phyloP scores from a whole-genome alignment of 352 stramenopile genomes.

The Detonula confervacea region DNA sequence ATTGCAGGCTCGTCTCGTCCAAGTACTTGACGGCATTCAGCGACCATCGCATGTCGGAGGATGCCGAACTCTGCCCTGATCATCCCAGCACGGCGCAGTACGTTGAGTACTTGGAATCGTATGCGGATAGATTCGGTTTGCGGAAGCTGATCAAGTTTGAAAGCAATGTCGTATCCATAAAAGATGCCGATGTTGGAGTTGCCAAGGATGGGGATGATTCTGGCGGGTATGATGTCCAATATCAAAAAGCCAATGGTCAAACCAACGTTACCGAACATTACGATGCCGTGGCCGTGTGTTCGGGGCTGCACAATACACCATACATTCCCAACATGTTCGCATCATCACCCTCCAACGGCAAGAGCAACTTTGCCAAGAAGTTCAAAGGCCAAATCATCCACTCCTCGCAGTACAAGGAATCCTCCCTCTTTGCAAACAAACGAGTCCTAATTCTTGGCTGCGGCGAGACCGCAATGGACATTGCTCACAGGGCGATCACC shows the following conservation, averaged over 20 bases:
- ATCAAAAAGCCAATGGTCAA: not conserved
- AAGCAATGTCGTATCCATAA: not conserved
- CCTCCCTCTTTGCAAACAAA: not conserved
- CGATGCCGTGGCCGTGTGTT: not conserved
- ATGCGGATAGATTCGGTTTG: not conserved
- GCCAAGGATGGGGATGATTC: not conserved
- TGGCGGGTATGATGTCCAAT: not conserved
- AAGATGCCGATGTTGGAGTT: not conserved
- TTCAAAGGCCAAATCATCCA: constrained; percentile 1
- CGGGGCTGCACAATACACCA: not conserved
- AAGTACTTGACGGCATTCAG: not conserved
- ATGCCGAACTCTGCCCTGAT: not conserved
- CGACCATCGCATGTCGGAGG: not conserved
- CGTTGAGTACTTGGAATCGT: not conserved
- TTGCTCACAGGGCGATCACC: constrained; percentile 1
- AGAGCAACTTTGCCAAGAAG: not conserved
- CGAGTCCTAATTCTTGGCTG: not conserved
- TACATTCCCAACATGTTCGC: not conserved
- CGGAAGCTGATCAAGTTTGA: not conserved
- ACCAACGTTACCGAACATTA: not conserved
- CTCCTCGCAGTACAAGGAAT: not conserved
- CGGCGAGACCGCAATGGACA: not conserved
- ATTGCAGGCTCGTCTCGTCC: not conserved
- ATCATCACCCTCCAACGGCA: not conserved
- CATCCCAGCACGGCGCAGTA: not conserved